These are phyloP conservation scores for Dactylis glomerata DNA, from an alignment of 176 grass and related monocot genomes.

Conservation along the genomic window DNA sequence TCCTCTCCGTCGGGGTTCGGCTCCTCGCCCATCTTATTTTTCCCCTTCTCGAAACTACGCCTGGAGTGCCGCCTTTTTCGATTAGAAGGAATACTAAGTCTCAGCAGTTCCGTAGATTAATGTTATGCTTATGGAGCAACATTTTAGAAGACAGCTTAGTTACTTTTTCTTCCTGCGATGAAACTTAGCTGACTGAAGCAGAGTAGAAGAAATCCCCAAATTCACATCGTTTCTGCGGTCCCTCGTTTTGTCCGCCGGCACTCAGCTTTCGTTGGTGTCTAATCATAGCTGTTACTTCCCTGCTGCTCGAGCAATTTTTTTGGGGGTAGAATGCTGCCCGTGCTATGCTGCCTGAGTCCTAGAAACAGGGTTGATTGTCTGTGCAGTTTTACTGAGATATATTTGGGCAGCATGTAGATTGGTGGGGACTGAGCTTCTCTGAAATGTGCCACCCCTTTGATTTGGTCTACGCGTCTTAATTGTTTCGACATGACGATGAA, in stretches of 20 bases:
- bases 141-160: not conserved
- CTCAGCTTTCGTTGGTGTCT: not conserved
- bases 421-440: not conserved
- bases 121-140: not conserved
- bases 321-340: not conserved
- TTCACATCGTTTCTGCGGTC: not conserved
- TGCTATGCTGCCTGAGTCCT: not conserved
- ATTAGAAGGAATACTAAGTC: not conserved
- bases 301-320: not conserved
- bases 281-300: not conserved
- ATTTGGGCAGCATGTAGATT: not conserved
- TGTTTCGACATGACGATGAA: not conserved
- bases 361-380: not conserved
- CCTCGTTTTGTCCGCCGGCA: not conserved
- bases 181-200: not conserved
- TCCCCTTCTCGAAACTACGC: not conserved
- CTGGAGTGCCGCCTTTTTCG: not conserved
- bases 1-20: conserved; percentile 67
- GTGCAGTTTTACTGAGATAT: not conserved
- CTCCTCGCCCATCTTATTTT: not conserved
- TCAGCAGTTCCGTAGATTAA: not conserved
- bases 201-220: not conserved
- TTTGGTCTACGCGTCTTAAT: not conserved
- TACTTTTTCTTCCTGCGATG: not conserved
- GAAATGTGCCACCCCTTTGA: not conserved